phyloP scores from a whole-genome alignment of 768 basidiomycete species.

The Boletus rubescentipes region DNA sequence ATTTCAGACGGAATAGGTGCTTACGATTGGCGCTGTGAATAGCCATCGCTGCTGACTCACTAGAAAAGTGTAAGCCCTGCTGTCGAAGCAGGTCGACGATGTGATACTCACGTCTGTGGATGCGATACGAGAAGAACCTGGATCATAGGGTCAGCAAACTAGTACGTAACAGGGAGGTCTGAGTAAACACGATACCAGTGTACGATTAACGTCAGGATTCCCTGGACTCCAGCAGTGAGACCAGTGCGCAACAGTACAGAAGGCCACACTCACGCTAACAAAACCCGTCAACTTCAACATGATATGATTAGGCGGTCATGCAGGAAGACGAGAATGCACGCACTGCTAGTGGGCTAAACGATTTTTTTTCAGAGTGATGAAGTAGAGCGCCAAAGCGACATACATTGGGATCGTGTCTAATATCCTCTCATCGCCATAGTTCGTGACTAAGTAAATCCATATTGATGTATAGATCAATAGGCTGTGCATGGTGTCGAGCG shows the following conservation, averaged over 20 bases:
- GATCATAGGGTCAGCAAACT: not conserved
- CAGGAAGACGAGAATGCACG: conserved; percentile 1
- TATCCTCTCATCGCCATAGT: conserved; percentile 39
- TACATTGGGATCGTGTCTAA: conserved; percentile 49
- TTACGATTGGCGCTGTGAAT: conserved; percentile 35
- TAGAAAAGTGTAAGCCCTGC: conserved; percentile 1
- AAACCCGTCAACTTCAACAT: conserved; percentile 27
- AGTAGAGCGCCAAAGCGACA: not conserved
- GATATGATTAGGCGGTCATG: not conserved
- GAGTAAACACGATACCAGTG: conserved; percentile 40
- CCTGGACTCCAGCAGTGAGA: conserved; percentile 33
- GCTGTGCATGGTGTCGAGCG: conserved; percentile 42
- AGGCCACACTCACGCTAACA: conserved; percentile 28
- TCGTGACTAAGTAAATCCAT: conserved; percentile 44
- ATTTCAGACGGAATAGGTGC: conserved; percentile 15
- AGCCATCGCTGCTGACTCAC: conserved; percentile 30
- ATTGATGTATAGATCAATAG: conserved; percentile 39
- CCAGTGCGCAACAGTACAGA: not conserved
- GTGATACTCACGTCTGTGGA: conserved; percentile 11
- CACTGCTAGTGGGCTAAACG: conserved; percentile 27
- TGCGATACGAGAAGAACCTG: conserved; percentile 13
- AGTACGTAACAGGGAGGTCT: not conserved
- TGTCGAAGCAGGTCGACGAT: not conserved
- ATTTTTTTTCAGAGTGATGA: not conserved
- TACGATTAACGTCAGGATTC: conserved; percentile 48